Conservation (phyloP, 2,329 filamentous ascomycete species). For the Nemania sp. region DNA sequence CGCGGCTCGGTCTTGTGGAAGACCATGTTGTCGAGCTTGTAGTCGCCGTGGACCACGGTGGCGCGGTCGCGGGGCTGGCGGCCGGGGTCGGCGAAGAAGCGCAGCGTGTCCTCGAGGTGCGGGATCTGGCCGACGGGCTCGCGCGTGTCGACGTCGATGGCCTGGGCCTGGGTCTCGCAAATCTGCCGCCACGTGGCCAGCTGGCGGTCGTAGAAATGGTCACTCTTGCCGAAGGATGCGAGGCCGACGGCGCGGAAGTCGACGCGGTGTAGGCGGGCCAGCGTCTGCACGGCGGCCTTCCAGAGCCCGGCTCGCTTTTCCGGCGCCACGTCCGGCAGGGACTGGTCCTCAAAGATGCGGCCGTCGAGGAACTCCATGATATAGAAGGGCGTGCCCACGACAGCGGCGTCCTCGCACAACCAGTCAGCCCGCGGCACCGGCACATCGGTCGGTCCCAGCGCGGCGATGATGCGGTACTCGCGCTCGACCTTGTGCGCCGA, state of each 20-base stretch:
- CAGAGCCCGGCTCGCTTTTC: conserved; percentile 79
- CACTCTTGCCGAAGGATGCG: conserved; percentile 69
- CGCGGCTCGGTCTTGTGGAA: conserved; percentile 87
- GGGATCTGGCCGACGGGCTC: conserved; percentile 80
- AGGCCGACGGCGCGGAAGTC: conserved; percentile 68
- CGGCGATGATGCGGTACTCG: conserved; percentile 88
- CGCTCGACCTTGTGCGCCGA: conserved; percentile 96
- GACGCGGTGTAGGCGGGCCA: conserved; percentile 84
- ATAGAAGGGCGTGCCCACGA: conserved; percentile 93
- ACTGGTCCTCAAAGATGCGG: conserved; percentile 87
- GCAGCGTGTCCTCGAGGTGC: conserved; percentile 77
- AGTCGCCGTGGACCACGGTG: conserved; percentile 89
- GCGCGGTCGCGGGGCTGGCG: conserved; percentile 75
- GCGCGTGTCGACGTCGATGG: conserved; percentile 75
- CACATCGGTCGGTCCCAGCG: conserved; percentile 76
- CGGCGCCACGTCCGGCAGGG: conserved; percentile 72
- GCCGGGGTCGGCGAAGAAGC: conserved; percentile 73
- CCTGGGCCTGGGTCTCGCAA: conserved; percentile 73
- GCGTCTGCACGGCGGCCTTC: conserved; percentile 78
- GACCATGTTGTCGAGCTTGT: conserved; percentile 89
- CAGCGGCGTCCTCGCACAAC: conserved; percentile 77
- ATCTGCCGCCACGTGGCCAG: conserved; percentile 80
- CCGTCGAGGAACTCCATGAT: conserved; percentile 96
- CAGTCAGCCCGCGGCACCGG: conserved; percentile 82
- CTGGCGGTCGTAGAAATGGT: conserved; percentile 84